Evolutionary conservation across 306 rosid genomes (phyloP), one percentile per base, ranked within the genome.

Genomic region (Prunus davidiana): DNA sequence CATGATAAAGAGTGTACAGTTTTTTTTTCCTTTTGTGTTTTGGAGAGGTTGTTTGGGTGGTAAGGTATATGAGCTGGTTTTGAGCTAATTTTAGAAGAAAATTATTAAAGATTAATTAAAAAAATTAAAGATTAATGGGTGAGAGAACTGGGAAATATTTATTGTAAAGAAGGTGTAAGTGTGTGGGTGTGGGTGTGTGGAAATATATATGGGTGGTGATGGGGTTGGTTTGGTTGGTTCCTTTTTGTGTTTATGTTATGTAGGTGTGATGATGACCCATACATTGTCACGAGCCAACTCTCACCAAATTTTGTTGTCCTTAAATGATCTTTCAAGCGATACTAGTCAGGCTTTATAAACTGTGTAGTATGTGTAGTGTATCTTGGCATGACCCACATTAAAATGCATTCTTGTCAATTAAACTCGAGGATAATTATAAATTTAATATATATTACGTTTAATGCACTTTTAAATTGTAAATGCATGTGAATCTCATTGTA

Each of bases 141-240:
- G 52, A 49, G 58, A 52, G 58, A 52, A 52, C 5, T 52, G 15
- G 15, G 15, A 47, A 47, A 47, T 38, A 47, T 47, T 13, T 10
- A 47, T 47, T 47, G 52, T 2, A 13, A 47, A 47, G 15, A 58
- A 58, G 43, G 67, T 12, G 34, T 34, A 20, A 55, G 8, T 12
- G 34, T 61, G 60, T 57, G 64, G 30, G 28, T 51, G 60, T 49
- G 22, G 41, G 7, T 11, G 34, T 61, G 61, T 58, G 64, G 30
- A 58, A 58, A 24, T 24, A 24, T 20, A 58, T 9, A n/a, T 9
- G 14, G 27, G 14, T 58, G 32, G 7, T 58, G 30, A 10, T 20
- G 52, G 52, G 22, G 50, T 71, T 55, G 76, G 76, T 71, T 71
- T 55, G 54, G 60, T 71, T 5, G 51, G 20, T 34, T 32, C 5